Conservation (phyloP, 2,329 filamentous ascomycete species). For the Epichloe coenophiala region DNA sequence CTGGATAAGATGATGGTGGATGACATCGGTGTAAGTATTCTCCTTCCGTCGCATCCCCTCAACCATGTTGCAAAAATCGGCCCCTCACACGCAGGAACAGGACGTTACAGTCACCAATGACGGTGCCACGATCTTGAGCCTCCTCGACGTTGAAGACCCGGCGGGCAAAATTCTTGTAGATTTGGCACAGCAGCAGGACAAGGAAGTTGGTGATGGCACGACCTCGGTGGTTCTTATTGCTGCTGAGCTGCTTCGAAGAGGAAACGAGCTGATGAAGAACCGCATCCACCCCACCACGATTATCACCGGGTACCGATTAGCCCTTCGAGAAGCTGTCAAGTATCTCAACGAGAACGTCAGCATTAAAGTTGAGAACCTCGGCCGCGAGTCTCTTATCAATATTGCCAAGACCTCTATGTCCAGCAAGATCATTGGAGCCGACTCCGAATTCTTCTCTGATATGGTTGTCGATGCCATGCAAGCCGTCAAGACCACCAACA, state of each 20-base stretch:
- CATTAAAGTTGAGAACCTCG: conserved; percentile 85
- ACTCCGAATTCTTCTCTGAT: conserved; percentile 92
- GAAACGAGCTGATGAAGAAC: conserved; percentile 98
- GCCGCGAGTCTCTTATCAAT: conserved; percentile 78
- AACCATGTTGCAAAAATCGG: neutral
- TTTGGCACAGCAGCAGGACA: conserved; percentile 95
- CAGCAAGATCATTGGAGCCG: conserved; percentile 92
- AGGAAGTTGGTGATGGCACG: conserved; percentile 96
- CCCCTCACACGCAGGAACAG: conserved; percentile 25
- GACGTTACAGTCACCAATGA: conserved; percentile 99
- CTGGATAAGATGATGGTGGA: conserved; percentile 99
- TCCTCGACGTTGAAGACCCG: conserved; percentile 94
- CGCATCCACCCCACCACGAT: conserved; percentile 99
- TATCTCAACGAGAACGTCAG: conserved; percentile 99
- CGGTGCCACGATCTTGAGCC: conserved; percentile 86
- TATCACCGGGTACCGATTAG: conserved; percentile 94
- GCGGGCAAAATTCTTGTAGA: conserved; percentile 98
- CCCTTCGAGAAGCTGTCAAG: conserved; percentile 88
- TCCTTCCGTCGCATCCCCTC: neutral
- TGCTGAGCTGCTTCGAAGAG: conserved; percentile 81
- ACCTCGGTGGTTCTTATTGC: conserved; percentile 97
- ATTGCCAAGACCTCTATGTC: conserved; percentile 99
- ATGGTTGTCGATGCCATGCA: conserved; percentile 96
- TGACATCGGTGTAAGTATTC: conserved; percentile 70
- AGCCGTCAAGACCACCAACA: conserved; percentile 87